Evolutionary conservation across 768 basidiomycete genomes (phyloP).

Genomic region (Lactarius evosmus): DNA sequence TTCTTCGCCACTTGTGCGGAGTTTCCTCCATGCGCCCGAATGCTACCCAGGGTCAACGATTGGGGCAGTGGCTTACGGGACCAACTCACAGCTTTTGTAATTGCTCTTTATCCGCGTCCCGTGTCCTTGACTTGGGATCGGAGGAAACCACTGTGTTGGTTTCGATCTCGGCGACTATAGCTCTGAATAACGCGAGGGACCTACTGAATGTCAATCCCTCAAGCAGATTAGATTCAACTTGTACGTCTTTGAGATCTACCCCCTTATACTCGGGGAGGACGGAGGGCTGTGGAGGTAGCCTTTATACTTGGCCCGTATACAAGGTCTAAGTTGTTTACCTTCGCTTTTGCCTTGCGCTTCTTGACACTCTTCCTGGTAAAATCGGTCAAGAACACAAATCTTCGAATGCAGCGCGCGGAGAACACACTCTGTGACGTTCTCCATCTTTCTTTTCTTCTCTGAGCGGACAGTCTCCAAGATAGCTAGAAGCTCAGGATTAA

Average conservation of each 20-base stretch:
- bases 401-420: not conserved
- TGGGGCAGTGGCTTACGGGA: slow-evolving; percentile 3
- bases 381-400: not conserved
- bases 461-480: slow-evolving; percentile 57
- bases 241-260: slow-evolving; percentile 55
- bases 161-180: not conserved
- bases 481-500: slow-evolving; percentile 37
- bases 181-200: slow-evolving; percentile 31
- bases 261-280: slow-evolving; percentile 68
- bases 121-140: slow-evolving; percentile 66
- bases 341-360: slow-evolving; percentile 52
- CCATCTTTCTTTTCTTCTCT: slow-evolving; percentile 74
- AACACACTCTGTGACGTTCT: slow-evolving; percentile 50
- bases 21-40: slow-evolving; percentile 65
- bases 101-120: slow-evolving; percentile 64
- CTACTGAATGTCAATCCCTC: slow-evolving; percentile 75
- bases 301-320: not conserved
- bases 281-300: slow-evolving; percentile 41
- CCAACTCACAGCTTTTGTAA: slow-evolving; percentile 61
- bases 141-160: slow-evolving; percentile 60
- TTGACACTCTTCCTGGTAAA: slow-evolving; percentile 35
- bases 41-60: slow-evolving; percentile 41
- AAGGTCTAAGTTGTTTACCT: slow-evolving; percentile 37
- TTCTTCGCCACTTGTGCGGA: slow-evolving; percentile 58
- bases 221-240: slow-evolving; percentile 65